Evolutionary conservation across 805 yeast species (phyloP), one percentile per base, ranked within the genome.

Genomic region (Metschnikowia matae): DNA sequence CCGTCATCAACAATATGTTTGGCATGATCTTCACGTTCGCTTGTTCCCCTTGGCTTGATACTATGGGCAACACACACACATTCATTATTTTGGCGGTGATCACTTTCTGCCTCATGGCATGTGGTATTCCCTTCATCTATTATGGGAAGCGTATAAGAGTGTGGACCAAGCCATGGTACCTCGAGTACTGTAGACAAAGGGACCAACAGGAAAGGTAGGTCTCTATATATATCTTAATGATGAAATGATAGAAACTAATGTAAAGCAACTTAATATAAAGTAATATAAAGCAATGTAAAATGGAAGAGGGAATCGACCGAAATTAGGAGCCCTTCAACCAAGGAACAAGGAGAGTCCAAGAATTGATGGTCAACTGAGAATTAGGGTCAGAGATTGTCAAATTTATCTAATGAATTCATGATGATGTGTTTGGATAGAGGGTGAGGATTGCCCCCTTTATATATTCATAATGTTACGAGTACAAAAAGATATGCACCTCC

Each of bases 1-100:
- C 82, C 7, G 75, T 83, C 48, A 83, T 84, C 59, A 83, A 83
- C 64, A 84, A 84, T 64, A 70, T 79, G 52, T 75, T 83, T 55
- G 85, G 85, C 15, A 81, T 87, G 61, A 73, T 83, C 43, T 84
- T 84, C 63, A 83, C 88, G 0, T 84, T 84, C 62, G 75, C 80
- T 3, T 83, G 87, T 58, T 80, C 85, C 1, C 69, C 76, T 21
- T 80, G 86, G 83, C 62, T 83, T 23, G 81, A 70, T 33, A 76
- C 78, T 6, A 67, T 79, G 54, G 85, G 87, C 15, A 79, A 79
- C 44, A 74, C 78, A 40, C 75, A 80, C 54, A 80, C 87, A 0
- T 83, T 81, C 57, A 80, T 81, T 49, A 81, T 82, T 7, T 68
- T 83, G 57, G 85, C 87, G 2, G 79, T 75, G 4, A 68, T 85